These are phyloP conservation scores for Pontederia paniculata DNA, from an alignment of 176 grass and related monocot genomes.

Conservation along the genomic window DNA sequence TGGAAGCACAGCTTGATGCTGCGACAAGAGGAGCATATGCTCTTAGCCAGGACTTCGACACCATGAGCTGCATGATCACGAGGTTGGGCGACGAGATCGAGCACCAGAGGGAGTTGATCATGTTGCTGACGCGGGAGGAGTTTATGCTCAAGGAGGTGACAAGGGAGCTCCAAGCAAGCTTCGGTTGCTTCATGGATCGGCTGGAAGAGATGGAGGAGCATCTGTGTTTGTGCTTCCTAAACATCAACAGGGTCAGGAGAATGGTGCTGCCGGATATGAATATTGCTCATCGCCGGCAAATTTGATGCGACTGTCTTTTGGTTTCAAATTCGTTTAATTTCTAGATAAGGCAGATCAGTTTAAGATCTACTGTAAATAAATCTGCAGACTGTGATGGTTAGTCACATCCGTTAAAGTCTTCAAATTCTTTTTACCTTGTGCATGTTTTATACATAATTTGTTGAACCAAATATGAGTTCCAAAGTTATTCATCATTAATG, in stretches of 20 bases:
- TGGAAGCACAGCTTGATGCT: background rate
- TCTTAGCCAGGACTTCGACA: background rate
- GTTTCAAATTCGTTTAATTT: no score
- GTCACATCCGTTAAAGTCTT: no score
- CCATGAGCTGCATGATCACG: constrained; percentile 8
- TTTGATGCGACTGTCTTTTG: background rate
- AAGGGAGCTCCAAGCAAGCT: constrained; percentile 7
- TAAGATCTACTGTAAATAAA: no score
- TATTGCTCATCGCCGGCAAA: no score
- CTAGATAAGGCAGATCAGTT: no score
- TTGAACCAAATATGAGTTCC: no score
- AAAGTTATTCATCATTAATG: no score
- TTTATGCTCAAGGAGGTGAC: constrained; percentile 5
- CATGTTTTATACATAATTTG: no score
- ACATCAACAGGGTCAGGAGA: constrained; percentile 12
- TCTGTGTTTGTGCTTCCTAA: constrained; percentile 1
- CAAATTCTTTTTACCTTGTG: no score
- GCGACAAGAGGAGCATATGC: constrained; percentile 6
- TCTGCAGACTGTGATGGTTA: no score
- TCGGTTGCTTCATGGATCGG: background rate
- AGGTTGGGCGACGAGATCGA: constrained; percentile 8
- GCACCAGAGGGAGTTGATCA: background rate
- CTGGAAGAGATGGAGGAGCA: constrained; percentile 12
- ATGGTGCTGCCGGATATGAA: constrained; percentile 1
- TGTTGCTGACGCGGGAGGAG: background rate